Evolutionary conservation across 768 basidiomycete species (phyloP).

Genomic region (Terana coerulea): DNA sequence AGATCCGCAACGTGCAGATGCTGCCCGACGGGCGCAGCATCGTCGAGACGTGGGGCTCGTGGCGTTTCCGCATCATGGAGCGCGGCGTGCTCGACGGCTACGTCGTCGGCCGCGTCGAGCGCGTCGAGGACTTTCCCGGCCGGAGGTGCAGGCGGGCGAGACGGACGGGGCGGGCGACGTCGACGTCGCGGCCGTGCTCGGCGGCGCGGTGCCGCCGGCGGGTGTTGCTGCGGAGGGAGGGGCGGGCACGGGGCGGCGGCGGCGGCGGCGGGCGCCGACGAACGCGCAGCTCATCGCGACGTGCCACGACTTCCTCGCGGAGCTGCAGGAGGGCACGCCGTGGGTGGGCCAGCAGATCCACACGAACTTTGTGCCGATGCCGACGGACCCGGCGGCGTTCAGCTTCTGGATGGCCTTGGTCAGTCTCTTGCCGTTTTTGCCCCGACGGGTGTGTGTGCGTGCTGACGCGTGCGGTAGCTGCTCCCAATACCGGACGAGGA

Average conservation of each 20-base stretch:
- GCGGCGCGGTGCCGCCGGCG: not conserved
- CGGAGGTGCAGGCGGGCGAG: constrained; percentile 18
- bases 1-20: constrained; percentile 84
- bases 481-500: constrained; percentile 90
- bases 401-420: constrained; percentile 87
- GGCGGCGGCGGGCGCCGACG: constrained; percentile 14
- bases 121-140: constrained; percentile 25
- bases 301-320: constrained; percentile 59
- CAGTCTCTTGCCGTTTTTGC: constrained; percentile 19
- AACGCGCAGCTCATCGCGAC: constrained; percentile 40
- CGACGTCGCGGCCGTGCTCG: constrained; percentile 4
- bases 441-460: not conserved
- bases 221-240: not conserved
- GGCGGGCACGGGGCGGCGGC: not conserved
- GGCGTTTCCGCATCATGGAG: constrained; percentile 85
- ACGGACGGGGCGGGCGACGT: constrained; percentile 4
- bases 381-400: constrained; percentile 65
- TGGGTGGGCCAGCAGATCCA: constrained; percentile 88
- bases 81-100: constrained; percentile 86
- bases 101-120: constrained; percentile 76
- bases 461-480: constrained; percentile 32
- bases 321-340: constrained; percentile 70
- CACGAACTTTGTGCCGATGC: constrained; percentile 74
- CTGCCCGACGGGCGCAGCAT: constrained; percentile 86
- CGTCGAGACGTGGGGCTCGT: constrained; percentile 68